Conservation (phyloP, 352 stramenopile species). For the Peronosclerospora sorghi region DNA sequence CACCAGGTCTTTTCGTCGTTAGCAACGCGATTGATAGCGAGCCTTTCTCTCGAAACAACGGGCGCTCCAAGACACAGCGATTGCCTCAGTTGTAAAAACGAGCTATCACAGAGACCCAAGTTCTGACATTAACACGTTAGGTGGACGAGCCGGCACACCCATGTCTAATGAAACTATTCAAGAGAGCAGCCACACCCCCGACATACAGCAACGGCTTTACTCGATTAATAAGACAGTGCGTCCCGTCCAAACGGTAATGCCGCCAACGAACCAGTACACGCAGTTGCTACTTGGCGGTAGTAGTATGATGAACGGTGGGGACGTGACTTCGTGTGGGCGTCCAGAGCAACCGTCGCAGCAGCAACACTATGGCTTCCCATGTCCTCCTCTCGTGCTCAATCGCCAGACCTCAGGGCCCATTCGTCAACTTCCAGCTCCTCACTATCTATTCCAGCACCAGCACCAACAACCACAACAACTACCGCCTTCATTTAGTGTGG, state of each 20-base stretch:
- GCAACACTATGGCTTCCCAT: slow-evolving; percentile 27
- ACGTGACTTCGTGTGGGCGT: slow-evolving; percentile 47
- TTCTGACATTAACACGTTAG: neutral
- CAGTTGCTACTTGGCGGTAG: slow-evolving; percentile 59
- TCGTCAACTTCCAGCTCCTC: slow-evolving; percentile 17
- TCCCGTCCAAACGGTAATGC: slow-evolving; percentile 3
- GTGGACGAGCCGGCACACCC: neutral
- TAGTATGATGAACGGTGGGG: slow-evolving; percentile 53
- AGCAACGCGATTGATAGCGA: slow-evolving; percentile 13
- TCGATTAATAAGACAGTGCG: slow-evolving; percentile 9
- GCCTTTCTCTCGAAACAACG: neutral
- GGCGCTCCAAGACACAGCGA: slow-evolving; percentile 9
- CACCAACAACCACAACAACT: slow-evolving; percentile 10
- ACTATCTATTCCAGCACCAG: slow-evolving; percentile 10
- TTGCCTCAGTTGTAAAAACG: slow-evolving; percentile 24
- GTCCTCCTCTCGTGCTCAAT: slow-evolving; percentile 45
- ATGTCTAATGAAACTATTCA: slow-evolving; percentile 42
- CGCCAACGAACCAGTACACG: slow-evolving; percentile 13
- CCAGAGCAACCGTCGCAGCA: slow-evolving; percentile 7
- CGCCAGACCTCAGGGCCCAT: slow-evolving; percentile 59
- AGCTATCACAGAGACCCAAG: slow-evolving; percentile 5
- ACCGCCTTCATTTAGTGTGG: slow-evolving; percentile 20
- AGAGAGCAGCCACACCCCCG: slow-evolving; percentile 10
- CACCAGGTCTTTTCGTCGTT: slow-evolving; percentile 8
- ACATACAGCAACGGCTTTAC: slow-evolving; percentile 3